phyloP scores from a whole-genome alignment of 129 eudicot species.

The Lactuca saligna region DNA sequence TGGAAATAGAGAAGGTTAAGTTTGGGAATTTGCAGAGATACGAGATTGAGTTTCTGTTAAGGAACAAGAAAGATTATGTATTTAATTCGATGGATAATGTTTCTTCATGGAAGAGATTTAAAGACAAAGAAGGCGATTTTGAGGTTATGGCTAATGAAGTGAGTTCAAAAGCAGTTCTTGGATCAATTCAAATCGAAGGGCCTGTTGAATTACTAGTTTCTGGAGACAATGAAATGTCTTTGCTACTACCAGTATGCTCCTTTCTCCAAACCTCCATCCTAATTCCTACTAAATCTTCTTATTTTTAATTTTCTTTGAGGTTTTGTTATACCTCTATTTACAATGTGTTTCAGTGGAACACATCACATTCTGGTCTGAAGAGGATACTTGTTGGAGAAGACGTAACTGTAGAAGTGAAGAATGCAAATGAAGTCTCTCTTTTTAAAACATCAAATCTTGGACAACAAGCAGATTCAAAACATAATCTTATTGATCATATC shows the following conservation, averaged over 20 bases:
- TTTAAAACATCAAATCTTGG: constrained; percentile 40
- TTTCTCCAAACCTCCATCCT: background rate
- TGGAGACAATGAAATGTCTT: constrained; percentile 49
- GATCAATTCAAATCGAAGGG: constrained; percentile 49
- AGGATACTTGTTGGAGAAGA: constrained; percentile 68
- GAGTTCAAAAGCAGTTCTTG: constrained; percentile 43
- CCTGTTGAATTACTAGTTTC: constrained; percentile 57
- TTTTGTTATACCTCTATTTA: background rate
- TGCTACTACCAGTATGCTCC: constrained; percentile 57
- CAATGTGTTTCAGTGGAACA: constrained; percentile 47
- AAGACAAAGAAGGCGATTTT: constrained; percentile 31
- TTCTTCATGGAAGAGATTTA: constrained; percentile 52
- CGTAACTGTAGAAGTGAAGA: constrained; percentile 62
- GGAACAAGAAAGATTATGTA: constrained; percentile 43
- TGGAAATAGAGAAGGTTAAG: constrained; percentile 52
- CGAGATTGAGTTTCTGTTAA: constrained; percentile 49
- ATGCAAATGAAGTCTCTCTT: constrained; percentile 58
- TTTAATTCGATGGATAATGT: constrained; percentile 48
- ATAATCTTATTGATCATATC: constrained; percentile 22
- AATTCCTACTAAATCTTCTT: background rate
- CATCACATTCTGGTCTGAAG: constrained; percentile 56
- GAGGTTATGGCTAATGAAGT: constrained; percentile 54
- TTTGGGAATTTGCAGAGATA: constrained; percentile 47
- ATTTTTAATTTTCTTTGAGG: background rate
- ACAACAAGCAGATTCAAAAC: constrained; percentile 15